phyloP scores from a whole-genome alignment of 108 stramenopile species.

The Skeletonema menzelii region DNA sequence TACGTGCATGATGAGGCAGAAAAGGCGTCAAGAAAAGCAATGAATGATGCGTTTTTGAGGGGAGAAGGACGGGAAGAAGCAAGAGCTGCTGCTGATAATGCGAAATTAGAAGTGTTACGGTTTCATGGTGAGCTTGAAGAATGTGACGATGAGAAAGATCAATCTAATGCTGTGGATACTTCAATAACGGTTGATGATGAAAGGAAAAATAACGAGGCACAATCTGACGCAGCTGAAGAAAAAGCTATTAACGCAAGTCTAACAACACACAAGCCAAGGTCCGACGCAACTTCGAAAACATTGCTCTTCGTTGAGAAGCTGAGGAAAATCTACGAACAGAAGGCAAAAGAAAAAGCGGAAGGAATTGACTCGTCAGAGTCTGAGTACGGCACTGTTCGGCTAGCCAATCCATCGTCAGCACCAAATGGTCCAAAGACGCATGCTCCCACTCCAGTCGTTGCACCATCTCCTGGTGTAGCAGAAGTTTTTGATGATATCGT shows the following conservation, averaged over 20 bases:
- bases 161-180: background rate
- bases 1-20: constrained; percentile 57
- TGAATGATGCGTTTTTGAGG: constrained; percentile 63
- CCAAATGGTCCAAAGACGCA: constrained; percentile 8
- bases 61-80: constrained; percentile 53
- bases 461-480: constrained; percentile 53
- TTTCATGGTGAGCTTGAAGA: constrained; percentile 49
- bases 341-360: constrained; percentile 54
- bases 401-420: constrained; percentile 21
- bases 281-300: constrained; percentile 49
- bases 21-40: constrained; percentile 50
- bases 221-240: constrained; percentile 3
- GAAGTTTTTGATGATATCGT: constrained; percentile 59
- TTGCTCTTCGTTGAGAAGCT: constrained; percentile 64
- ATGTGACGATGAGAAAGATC: background rate
- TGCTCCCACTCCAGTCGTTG: constrained; percentile 62
- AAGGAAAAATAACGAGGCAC: constrained; percentile 8
- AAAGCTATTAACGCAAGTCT: background rate
- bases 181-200: background rate
- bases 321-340: constrained; percentile 58
- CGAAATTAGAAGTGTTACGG: constrained; percentile 30
- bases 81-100: constrained; percentile 46
- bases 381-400: constrained; percentile 27
- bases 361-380: background rate
- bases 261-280: background rate